Conservation (phyloP, 768 basidiomycete species). For the Auriculariales sp. region DNA sequence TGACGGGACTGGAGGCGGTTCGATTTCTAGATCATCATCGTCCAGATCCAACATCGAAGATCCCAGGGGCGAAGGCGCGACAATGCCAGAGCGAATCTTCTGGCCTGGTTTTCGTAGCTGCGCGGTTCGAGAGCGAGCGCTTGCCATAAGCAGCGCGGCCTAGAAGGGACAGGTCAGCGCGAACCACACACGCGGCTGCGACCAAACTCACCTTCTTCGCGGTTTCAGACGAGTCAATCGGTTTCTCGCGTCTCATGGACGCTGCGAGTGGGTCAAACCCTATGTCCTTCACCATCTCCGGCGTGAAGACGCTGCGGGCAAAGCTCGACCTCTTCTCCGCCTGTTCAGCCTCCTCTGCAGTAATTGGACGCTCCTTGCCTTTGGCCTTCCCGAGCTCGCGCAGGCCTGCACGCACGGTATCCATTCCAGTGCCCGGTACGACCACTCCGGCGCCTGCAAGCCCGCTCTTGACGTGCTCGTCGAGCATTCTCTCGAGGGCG, state of each 20-base stretch:
- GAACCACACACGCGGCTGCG: no score
- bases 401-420: conserved; percentile 10
- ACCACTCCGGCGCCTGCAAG: conserved; percentile 40
- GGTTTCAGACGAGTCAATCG: background rate
- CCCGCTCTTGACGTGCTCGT: conserved; percentile 40
- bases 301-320: conserved; percentile 42
- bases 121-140: background rate
- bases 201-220: background rate
- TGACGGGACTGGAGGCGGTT: background rate
- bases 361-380: conserved; percentile 9
- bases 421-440: conserved; percentile 15
- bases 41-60: background rate
- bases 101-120: background rate
- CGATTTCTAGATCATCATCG: background rate
- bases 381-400: conserved; percentile 4
- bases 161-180: background rate
- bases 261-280: conserved; percentile 53
- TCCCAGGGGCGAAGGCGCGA: background rate
- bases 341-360: conserved; percentile 11
- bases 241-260: background rate
- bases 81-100: background rate
- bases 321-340: conserved; percentile 9
- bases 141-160: background rate
- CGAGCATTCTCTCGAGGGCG: conserved; percentile 40
- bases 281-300: conserved; percentile 49